Evolutionary conservation across 2,329 filamentous ascomycete genomes (phyloP).

Genomic region (Fusarium sp.): DNA sequence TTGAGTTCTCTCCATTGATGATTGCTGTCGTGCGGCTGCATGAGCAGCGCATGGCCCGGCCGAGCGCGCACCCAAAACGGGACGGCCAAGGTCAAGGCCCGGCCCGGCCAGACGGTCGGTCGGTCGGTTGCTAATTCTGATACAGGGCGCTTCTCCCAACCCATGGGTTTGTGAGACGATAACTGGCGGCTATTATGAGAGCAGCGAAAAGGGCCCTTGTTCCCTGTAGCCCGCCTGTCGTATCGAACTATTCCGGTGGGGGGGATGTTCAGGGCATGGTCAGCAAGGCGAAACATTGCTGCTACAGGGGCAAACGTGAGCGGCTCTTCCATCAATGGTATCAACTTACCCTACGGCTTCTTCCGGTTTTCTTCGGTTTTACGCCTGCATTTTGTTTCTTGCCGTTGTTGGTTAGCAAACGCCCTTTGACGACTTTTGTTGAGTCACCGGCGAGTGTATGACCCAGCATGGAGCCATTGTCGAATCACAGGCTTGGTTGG

Average conservation of each 20-base stretch:
- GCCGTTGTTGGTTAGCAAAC: background rate
- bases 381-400: background rate
- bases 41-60: background rate
- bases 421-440: conserved; percentile 6
- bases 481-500: conserved; percentile 13
- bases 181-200: conserved; percentile 27
- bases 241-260: conserved; percentile 13
- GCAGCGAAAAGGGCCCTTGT: conserved; percentile 1
- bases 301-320: background rate
- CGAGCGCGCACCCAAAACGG: background rate
- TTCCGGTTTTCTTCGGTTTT: background rate
- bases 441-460: conserved; percentile 40
- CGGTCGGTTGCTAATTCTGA: conserved; percentile 27
- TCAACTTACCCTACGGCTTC: background rate
- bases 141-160: conserved; percentile 24
- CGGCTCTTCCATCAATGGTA: conserved; percentile 3
- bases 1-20: background rate
- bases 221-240: background rate
- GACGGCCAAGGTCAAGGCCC: conserved; percentile 2
- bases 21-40: conserved; percentile 6
- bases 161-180: conserved; percentile 20
- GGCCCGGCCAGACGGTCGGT: conserved; percentile 22
- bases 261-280: conserved; percentile 5
- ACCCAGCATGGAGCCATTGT: background rate
- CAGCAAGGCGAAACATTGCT: conserved; percentile 15